phyloP scores from a whole-genome alignment of 75 land plant species.

The Sequoiadendron giganteum region DNA sequence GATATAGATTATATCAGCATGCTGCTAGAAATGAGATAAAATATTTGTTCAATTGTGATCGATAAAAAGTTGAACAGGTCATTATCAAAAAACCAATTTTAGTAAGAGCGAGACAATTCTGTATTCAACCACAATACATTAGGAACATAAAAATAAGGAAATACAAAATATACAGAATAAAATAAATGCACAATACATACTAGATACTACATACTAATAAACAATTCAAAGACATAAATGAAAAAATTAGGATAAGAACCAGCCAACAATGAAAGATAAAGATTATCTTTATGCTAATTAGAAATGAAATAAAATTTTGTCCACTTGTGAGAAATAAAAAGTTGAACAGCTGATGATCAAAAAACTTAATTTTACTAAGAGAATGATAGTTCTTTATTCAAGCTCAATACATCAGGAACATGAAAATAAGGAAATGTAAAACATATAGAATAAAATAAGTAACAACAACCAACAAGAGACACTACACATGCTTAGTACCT shows the following conservation, averaged over 20 bases:
- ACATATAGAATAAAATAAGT: not conserved
- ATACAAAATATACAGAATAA: not conserved
- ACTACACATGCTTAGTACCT: not conserved
- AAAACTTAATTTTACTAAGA: not conserved
- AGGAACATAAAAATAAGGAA: not conserved
- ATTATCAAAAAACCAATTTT: not conserved
- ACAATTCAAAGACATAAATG: not conserved
- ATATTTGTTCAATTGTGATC: not conserved
- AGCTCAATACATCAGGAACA: not conserved
- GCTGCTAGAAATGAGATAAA: not conserved
- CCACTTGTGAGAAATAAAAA: not conserved
- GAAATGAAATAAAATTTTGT: not conserved
- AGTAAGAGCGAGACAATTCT: not conserved
- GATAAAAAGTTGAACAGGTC: not conserved
- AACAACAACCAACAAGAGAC: not conserved
- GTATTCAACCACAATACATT: not conserved
- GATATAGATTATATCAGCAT: not conserved
- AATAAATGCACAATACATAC: not conserved
- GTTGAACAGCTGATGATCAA: not conserved
- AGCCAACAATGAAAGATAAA: not conserved
- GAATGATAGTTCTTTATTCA: not conserved
- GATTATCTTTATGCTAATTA: not conserved
- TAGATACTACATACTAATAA: not conserved
- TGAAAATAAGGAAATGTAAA: not conserved
- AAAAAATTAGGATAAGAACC: not conserved